phyloP scores from a whole-genome alignment of 257 asterid species.

The Nicotiana knightiana region DNA sequence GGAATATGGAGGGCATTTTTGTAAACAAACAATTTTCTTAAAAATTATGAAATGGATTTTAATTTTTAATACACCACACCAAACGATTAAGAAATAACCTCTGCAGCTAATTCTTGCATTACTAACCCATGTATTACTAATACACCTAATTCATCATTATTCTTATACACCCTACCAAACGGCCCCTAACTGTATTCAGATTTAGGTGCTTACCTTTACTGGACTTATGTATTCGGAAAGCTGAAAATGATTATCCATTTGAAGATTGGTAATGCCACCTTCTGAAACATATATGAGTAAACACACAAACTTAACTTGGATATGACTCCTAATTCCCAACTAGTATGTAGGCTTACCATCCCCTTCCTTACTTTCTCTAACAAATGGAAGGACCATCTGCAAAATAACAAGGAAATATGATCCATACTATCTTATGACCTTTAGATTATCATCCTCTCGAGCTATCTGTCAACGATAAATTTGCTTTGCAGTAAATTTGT shows the following conservation, averaged over 20 bases:
- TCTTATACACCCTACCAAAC: too few species aligned
- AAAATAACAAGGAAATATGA: not conserved
- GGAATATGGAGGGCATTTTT: too few species aligned
- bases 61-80: too few species aligned
- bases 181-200: not conserved
- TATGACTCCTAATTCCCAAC: not conserved
- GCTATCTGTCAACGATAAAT: not conserved
- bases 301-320: not conserved
- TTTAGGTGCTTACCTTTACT: not conserved
- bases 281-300: not conserved
- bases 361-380: not conserved
- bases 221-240: not conserved
- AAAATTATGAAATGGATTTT: too few species aligned
- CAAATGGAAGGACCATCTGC: not conserved
- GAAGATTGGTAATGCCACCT: not conserved
- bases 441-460: not conserved
- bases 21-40: too few species aligned
- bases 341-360: not conserved
- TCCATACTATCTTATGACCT: not conserved
- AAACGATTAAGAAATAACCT: too few species aligned
- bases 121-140: too few species aligned
- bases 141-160: too few species aligned
- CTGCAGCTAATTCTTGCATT: too few species aligned
- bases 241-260: not conserved
- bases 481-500: not conserved